phyloP scores from a whole-genome alignment of 139 green algal species.

The Zygnema circumcarinatum region DNA sequence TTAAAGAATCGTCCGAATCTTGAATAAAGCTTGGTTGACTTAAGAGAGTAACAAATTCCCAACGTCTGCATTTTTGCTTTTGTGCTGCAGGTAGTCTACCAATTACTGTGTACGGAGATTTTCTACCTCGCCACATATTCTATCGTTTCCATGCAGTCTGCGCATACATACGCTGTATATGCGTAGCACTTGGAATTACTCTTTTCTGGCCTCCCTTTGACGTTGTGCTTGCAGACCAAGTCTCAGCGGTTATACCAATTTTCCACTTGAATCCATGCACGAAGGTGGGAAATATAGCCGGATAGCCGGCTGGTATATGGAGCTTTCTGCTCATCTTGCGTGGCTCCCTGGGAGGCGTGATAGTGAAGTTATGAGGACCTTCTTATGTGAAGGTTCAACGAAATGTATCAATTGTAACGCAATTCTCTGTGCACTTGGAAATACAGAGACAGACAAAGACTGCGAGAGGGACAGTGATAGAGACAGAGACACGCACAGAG shows the following conservation, averaged over 20 bases:
- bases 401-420: too few species aligned
- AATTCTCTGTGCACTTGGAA: too few species aligned
- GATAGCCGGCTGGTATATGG: not conserved
- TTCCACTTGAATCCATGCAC: conserved; percentile 13
- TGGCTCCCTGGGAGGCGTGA: conserved; percentile 52
- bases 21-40: too few species aligned
- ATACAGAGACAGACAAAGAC: too few species aligned
- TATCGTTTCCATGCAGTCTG: conserved; percentile 80
- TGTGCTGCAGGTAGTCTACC: conserved; percentile 72
- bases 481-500: too few species aligned
- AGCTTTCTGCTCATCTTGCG: conserved; percentile 66
- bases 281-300: conserved; percentile 28
- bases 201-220: conserved; percentile 73
- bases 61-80: too few species aligned
- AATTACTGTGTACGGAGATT: conserved; percentile 79
- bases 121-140: conserved; percentile 83
- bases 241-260: conserved; percentile 55
- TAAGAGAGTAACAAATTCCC: too few species aligned
- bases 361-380: not conserved
- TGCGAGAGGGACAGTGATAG: too few species aligned
- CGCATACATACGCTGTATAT: conserved; percentile 83
- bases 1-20: too few species aligned
- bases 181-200: conserved; percentile 74
- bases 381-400: not conserved
- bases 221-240: conserved; percentile 85